Percentiles rank a stretch among this genome's conserved stretches.
These are phyloP conservation scores for Saturnispora galanensis DNA, from an alignment of 805 yeast species.

Conservation along the genomic window DNA sequence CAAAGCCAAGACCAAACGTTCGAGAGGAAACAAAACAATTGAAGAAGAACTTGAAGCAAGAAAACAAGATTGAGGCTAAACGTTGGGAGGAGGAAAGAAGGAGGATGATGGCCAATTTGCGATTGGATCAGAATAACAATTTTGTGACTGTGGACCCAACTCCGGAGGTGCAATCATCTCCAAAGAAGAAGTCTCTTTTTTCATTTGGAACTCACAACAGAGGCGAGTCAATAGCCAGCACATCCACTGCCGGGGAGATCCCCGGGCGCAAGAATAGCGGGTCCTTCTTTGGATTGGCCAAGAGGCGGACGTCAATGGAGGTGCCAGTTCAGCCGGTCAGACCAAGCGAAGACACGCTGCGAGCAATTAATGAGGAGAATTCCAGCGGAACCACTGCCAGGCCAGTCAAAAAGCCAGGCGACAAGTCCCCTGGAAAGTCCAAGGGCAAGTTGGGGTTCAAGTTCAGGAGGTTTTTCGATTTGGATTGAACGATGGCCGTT, in stretches of 20 bases:
- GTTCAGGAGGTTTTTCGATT: slow-evolving; percentile 23
- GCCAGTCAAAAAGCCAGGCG: not conserved
- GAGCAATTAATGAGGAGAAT: not conserved
- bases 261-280: no score
- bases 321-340: no score
- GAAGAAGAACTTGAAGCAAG: slow-evolving; percentile 17
- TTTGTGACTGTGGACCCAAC: slow-evolving; percentile 1
- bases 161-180: not conserved
- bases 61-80: slow-evolving; percentile 18
- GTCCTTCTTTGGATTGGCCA: no score
- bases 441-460: slow-evolving; percentile 12
- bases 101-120: slow-evolving; percentile 3
- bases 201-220: no score
- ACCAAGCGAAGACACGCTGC: not conserved
- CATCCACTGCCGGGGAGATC: no score
- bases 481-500: slow-evolving; percentile 9
- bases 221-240: no score
- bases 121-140: not conserved
- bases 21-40: slow-evolving; percentile 8
- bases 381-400: not conserved
- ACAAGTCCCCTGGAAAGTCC: not conserved
- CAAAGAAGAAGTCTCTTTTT: not conserved
- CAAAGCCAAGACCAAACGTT: not conserved
- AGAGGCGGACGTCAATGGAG: no score
- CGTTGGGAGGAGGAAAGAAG: slow-evolving; percentile 20